phyloP scores from a whole-genome alignment of 1,284 basidiomycete genomes.

The Tetrapyrgos nigripes region DNA sequence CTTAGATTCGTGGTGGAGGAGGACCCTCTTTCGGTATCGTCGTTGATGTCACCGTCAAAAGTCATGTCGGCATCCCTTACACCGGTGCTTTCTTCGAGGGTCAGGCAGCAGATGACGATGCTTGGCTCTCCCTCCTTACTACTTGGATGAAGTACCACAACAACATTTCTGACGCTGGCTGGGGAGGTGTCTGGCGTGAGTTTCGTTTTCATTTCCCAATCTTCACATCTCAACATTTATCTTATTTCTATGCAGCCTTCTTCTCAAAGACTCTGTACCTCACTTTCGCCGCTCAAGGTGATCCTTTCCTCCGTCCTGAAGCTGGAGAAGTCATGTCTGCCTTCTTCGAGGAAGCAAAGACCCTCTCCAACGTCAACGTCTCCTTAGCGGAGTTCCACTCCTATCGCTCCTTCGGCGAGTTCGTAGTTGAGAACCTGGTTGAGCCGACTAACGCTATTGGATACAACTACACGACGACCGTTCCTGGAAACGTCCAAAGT shows the following conservation, averaged over 20 bases:
- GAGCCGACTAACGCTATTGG: slow-evolving; percentile 3
- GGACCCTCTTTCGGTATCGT: slow-evolving; percentile 9
- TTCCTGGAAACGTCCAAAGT: not conserved
- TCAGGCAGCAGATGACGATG: not conserved
- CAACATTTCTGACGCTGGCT: slow-evolving; percentile 37
- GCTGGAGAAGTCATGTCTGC: slow-evolving; percentile 2
- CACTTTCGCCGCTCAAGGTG: slow-evolving; percentile 4
- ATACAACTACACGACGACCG: slow-evolving; percentile 7
- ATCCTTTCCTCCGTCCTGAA: not conserved
- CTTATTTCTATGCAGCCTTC: no score
- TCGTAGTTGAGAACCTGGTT: slow-evolving; percentile 6
- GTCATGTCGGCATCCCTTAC: not conserved
- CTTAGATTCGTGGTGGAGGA: slow-evolving; percentile 11
- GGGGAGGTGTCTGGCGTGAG: slow-evolving; percentile 30
- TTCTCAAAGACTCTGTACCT: slow-evolving; percentile 10
- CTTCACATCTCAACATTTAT: no score
- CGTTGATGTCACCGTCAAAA: slow-evolving; percentile 5
- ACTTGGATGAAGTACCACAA: slow-evolving; percentile 15
- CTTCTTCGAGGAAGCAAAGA: slow-evolving; percentile 4
- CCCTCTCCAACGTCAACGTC: not conserved
- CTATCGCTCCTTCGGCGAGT: slow-evolving; percentile 2
- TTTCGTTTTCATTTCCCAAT: no score
- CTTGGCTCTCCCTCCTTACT: slow-evolving; percentile 1
- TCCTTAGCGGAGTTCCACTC: not conserved
- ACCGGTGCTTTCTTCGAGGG: slow-evolving; percentile 5